Evolutionary conservation across 2,329 filamentous ascomycete species (phyloP), one percentile per base, ranked within the genome.

Genomic region (Fonsecaea multimorphosa): DNA sequence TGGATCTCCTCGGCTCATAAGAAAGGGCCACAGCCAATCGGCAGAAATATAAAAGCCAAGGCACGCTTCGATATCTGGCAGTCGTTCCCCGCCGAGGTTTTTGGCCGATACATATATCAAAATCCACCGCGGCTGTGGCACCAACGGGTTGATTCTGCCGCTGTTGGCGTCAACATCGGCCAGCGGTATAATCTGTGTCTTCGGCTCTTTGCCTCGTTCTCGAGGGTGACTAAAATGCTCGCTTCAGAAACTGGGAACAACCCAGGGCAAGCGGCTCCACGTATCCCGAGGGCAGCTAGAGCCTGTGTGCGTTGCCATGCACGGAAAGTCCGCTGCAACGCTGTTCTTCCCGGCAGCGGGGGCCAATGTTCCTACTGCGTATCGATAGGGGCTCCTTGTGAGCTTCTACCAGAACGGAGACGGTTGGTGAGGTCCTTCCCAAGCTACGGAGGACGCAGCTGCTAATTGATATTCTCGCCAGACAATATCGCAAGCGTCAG

Each of bases 311-410:
- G 36, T 16, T 55, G 53, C 22, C 53, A 55, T 36, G 52, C 52
- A 5, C 31, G 52, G 16, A 55, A 55, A 55, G 34, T 55, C 16
- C 52, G 52, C 24, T 55, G 52, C 34, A 34, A 55, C 22, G 52
- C 52, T 14, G 34, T 29, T 55, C 22, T 22, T 29, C 36, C 36
- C 16, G 36, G 36, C 14, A 38, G 16, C 16, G 36, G 16, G 12
- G 36, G 36, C 12, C 36, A n/a, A 14, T 38, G 36, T 38, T 38
- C 36, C 14, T 38, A 11, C 36, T 38, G 36, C 14, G 36, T 38
- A 14, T 38, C 36, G 34, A 55, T 31, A 11, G n/a, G 31, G 52
- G 16, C 22, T 14, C 52, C 36, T 6, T 38, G 36, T 38, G 36
- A 38, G 16, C 36, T 38, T 14, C 12, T 14, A 14, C 36, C 36